These are phyloP conservation scores for Wickerhamiella infanticola DNA, from an alignment of 1,139 yeast species.

Conservation along the genomic window DNA sequence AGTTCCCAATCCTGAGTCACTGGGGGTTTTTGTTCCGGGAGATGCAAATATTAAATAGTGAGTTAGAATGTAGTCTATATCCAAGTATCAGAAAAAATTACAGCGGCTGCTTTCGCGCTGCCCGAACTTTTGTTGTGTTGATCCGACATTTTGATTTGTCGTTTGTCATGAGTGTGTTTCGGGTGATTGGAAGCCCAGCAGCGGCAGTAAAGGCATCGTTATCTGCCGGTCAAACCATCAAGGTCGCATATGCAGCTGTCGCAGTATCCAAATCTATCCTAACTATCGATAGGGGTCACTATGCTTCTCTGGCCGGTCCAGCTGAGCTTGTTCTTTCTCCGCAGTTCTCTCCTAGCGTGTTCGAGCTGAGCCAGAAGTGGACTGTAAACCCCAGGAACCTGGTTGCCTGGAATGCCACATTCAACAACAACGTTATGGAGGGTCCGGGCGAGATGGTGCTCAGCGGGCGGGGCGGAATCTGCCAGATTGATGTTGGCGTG, in stretches of 20 bases:
- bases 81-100: background rate
- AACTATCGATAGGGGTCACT: background rate
- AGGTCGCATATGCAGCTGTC: background rate
- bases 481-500: conserved; percentile 1
- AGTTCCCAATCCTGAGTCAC: background rate
- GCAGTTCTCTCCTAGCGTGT: background rate
- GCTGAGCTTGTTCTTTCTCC: conserved; percentile 1
- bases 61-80: background rate
- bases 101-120: too few relatives aligned
- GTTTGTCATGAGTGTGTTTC: background rate
- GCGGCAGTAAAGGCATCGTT: background rate
- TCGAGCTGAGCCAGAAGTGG: background rate
- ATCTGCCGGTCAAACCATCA: background rate
- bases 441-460: conserved; percentile 1
- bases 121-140: too few relatives aligned
- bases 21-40: background rate
- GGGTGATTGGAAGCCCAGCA: conserved; percentile 1
- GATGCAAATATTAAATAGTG: background rate
- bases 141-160: too few relatives aligned
- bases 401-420: background rate
- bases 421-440: background rate
- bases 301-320: background rate
- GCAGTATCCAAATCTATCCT: background rate
- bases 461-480: conserved; percentile 3
- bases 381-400: background rate